Conservation (phyloP, 2,329 filamentous ascomycete species). For the Lecanicillium sp. region DNA sequence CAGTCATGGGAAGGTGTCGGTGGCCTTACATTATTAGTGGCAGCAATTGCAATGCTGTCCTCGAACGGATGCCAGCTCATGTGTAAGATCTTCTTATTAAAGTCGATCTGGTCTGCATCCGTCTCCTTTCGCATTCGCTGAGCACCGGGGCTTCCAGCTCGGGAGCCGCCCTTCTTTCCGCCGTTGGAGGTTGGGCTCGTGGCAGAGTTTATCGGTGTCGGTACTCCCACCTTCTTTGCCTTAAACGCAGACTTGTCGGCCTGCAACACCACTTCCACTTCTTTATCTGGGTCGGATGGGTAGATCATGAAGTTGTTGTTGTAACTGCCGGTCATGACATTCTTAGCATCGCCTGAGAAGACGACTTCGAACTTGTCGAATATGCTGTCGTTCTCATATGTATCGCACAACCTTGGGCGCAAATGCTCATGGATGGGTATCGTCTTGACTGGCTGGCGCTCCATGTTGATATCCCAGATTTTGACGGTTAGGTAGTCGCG, state of each 20-base stretch:
- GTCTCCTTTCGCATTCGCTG: slow-evolving; percentile 98
- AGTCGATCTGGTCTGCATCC: slow-evolving; percentile 98
- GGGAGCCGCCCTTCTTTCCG: slow-evolving; percentile 79
- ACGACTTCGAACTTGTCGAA: slow-evolving; percentile 99
- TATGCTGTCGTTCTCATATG: slow-evolving; percentile 98
- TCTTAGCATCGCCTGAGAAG: slow-evolving; percentile 96
- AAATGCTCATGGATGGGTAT: slow-evolving; percentile 98
- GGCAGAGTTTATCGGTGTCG: slow-evolving; percentile 86
- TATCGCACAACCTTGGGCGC: slow-evolving; percentile 88
- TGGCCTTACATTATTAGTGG: slow-evolving; percentile 91
- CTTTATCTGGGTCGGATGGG: slow-evolving; percentile 89
- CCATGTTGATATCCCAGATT: slow-evolving; percentile 99
- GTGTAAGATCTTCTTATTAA: slow-evolving; percentile 99
- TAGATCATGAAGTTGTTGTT: slow-evolving; percentile 99
- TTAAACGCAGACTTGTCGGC: slow-evolving; percentile 99
- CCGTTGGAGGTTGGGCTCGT: slow-evolving; percentile 58
- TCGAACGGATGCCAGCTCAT: slow-evolving; percentile 99
- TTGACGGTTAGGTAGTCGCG: slow-evolving; percentile 98
- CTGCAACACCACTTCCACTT: slow-evolving; percentile 94
- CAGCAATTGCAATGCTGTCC: slow-evolving; percentile 98
- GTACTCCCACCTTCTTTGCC: slow-evolving; percentile 97
- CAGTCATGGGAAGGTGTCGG: not conserved
- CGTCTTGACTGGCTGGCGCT: slow-evolving; percentile 92
- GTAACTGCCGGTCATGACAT: slow-evolving; percentile 99
- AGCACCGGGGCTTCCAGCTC: slow-evolving; percentile 75